Evolutionary conservation across 164 flowering plant species (phyloP), one percentile per base, ranked within the genome.

Genomic region (Vitis rotundifolia): DNA sequence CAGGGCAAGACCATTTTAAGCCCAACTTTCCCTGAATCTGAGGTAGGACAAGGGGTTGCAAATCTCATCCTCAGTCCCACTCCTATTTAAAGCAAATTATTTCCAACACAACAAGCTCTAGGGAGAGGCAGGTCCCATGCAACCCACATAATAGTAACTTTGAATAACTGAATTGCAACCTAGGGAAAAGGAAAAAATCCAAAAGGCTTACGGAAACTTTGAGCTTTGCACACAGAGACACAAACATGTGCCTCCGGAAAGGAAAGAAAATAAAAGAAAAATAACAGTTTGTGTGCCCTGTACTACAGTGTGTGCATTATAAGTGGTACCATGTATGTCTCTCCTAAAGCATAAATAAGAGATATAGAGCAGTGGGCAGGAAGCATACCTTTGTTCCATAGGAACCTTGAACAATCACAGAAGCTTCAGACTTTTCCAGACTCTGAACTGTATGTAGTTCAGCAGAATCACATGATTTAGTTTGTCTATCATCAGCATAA

Each of bases 371-470:
- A 16, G 19, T 50, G 64, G 66, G 1, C 12, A 73, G 26, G 67
- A 53, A 48, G 48, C 73, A 57, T 73, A 91, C 97, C 97, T 94
- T 92, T 66, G 98, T 92, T 70, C 99, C 94, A 77, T 95, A 95
- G 63, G 99, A 95, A 67, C 99, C 99, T 75, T 85, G 83, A 72
- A 92, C 91, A 37, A 22, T 73, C 19, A 91, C 64, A 64, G 88
- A 82, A 72, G 78, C 82, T 82, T 92, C 97, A 64, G 76, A 61
- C 18, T 67, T 76, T 56, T 77, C 83, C 73, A 37, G 60, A 58
- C 70, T 82, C 63, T 80, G 71, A 67, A 68, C 60, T 47, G 74
- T 16, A 71, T 59, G 66, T 22, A 70, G 71, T 56, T 73, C 15
- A 55, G 74, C 74, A 74, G 83, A 80, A 65, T 76, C 70, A 64